Base-by-base conservation (phyloP, 331 rosid species). In the Cydonia oblonga region DNA sequence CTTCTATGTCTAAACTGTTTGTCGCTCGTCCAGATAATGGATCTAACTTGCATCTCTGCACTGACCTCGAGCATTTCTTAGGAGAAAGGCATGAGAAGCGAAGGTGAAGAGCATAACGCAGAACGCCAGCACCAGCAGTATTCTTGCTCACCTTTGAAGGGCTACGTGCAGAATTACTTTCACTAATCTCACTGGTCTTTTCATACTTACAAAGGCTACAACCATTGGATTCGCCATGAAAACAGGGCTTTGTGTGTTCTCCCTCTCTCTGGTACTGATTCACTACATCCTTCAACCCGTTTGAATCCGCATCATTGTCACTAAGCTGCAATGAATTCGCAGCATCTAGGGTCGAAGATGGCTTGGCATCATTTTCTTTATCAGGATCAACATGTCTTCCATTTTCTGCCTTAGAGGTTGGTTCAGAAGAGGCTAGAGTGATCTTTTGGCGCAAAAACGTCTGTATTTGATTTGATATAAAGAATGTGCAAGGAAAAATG, bases 101-200 rank as follows among this genome's bases (percentile, higher is more conserved):
- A 66, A 87, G 93, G 67, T 95, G 99, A 75, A 95, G 96, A 60
- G 90, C 99, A 42, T 91, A 95, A 35, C 91, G 97, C 33, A 95
- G 83, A 80, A 87, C 80, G 6, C 91, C 85, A 28, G 78, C 68
- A 33, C 87, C 80, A 10, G 71, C 42, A 10, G 81, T 38, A 70
- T 78, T 86, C 80, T 80, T 73, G 33, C 76, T 83, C 73, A 69
- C 71, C 80, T 84, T 86, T 22, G 80, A 70, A 81, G 87, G 80
- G 66, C 75, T 72, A 49, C 60, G 74, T 18, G 33, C 40, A 78
- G 74, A 68, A 15, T 44, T 85, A 16, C 73, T 78, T 77, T 76
- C 70, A 42, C 64, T 77, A 74, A 69, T 74, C 79, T 73, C 64
- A 25, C 76, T 60, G 40, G 38, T 72, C 74, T 70, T 79, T 56